phyloP scores from a whole-genome alignment of 441 rosid genomes.

The Iberis amara region DNA sequence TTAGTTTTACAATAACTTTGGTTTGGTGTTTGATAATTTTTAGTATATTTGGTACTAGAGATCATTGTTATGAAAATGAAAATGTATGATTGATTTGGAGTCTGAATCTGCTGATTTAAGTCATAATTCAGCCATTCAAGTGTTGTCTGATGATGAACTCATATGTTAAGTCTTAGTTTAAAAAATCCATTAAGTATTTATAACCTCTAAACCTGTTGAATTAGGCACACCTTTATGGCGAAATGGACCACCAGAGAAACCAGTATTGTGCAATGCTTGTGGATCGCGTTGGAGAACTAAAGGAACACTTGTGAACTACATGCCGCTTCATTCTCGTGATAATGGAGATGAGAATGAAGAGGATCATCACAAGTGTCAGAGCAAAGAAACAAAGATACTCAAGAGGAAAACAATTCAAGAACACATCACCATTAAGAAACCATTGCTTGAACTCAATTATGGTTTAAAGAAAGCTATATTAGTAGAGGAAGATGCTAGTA shows the following conservation, averaged over 20 bases:
- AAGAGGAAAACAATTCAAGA: conserved; percentile 69
- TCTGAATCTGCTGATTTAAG: too few relatives aligned
- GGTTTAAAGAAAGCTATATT: conserved; percentile 37
- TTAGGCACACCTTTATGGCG: conserved; percentile 36
- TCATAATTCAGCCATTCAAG: too few relatives aligned
- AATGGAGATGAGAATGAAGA: conserved; percentile 64
- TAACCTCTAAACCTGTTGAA: too few relatives aligned
- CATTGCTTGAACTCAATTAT: conserved; percentile 38
- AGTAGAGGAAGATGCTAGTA: conserved; percentile 77
- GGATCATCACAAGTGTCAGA: conserved; percentile 48
- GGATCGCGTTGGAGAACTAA: conserved; percentile 37
- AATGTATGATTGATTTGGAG: too few relatives aligned
- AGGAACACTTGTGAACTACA: conserved; percentile 31
- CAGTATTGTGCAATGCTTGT: conserved; percentile 38
- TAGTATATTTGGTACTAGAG: too few relatives aligned
- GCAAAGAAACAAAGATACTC: conserved; percentile 48
- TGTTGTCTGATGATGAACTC: too few relatives aligned
- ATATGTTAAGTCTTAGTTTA: too few relatives aligned
- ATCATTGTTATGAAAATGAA: too few relatives aligned
- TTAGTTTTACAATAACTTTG: too few relatives aligned
- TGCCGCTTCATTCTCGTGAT: conserved; percentile 32
- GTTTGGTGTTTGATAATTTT: too few relatives aligned
- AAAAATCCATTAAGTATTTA: too few relatives aligned
- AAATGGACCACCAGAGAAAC: conserved; percentile 39
- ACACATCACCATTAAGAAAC: conserved; percentile 37